Evolutionary conservation across 1,284 basidiomycete species (phyloP).

Genomic region (Lentinus polychrous): DNA sequence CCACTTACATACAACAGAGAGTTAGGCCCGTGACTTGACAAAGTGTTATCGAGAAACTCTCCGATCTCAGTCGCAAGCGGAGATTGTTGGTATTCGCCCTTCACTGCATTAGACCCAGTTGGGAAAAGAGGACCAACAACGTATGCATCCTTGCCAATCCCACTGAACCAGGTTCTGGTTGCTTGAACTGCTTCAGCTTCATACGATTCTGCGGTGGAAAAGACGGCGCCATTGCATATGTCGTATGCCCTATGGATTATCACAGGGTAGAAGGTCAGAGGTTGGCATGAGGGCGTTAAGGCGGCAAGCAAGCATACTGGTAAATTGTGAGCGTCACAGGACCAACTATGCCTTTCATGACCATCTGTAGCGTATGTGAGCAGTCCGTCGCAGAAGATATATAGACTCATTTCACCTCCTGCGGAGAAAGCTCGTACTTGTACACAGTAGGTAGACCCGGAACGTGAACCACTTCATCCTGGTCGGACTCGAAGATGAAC

Average conservation of each 20-base stretch:
- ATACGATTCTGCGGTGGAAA: background rate
- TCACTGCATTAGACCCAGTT: background rate
- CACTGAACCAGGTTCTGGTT: conserved; percentile 1
- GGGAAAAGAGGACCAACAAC: conserved; percentile 4
- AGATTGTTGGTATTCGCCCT: background rate
- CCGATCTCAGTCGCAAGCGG: background rate
- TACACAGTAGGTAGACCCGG: conserved; percentile 19
- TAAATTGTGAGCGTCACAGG: background rate
- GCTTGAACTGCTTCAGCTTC: conserved; percentile 3
- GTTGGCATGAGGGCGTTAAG: background rate
- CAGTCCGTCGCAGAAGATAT: background rate
- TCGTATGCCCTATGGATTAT: background rate
- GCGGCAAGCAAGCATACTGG: background rate
- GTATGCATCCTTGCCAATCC: background rate
- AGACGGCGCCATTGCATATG: background rate
- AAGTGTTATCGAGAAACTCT: background rate
- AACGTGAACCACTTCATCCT: conserved; percentile 10
- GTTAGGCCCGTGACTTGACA: background rate
- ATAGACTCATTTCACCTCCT: conserved; percentile 12
- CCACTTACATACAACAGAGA: conserved; percentile 15
- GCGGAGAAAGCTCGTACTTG: conserved; percentile 18
- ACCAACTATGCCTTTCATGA: background rate
- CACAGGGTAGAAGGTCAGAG: background rate
- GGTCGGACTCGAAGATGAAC: conserved; percentile 7
- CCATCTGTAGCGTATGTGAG: background rate